Conservation (phyloP, 2,329 filamentous ascomycete genomes). For the Incumbomyces lentus region DNA sequence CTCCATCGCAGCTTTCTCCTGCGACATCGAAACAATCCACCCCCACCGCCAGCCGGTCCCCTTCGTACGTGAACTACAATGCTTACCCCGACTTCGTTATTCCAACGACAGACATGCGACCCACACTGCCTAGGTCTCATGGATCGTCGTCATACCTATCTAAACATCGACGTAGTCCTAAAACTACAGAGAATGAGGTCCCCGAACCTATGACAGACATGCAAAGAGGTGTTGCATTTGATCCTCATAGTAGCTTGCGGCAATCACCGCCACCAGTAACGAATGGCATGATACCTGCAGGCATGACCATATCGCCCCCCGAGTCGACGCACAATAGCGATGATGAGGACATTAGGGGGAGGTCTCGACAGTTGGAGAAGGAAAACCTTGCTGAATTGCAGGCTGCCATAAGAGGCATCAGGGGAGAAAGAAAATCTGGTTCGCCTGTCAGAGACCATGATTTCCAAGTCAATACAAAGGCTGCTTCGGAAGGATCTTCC, state of each 20-base stretch:
- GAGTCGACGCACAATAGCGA: conserved; percentile 73
- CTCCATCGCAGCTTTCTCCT: conserved; percentile 46
- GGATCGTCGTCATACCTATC: conserved; percentile 52
- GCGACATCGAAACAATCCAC: conserved; percentile 45
- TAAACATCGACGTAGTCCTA: conserved; percentile 51
- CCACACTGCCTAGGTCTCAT: conserved; percentile 44
- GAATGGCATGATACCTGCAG: conserved; percentile 65
- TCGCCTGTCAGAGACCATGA: conserved; percentile 40
- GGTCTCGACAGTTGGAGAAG: conserved; percentile 28
- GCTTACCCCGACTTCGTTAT: conserved; percentile 1
- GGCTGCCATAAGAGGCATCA: conserved; percentile 71
- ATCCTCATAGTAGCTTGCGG: conserved; percentile 53
- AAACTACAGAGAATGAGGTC: conserved; percentile 27
- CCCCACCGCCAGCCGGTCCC: conserved; percentile 39
- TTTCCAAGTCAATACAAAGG: conserved; percentile 14
- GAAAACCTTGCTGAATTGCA: conserved; percentile 57
- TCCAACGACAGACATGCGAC: conserved; percentile 26
- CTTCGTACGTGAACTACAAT: conserved; percentile 34
- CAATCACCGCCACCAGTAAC: conserved; percentile 77
- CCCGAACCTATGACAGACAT: conserved; percentile 15
- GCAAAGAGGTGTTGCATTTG: conserved; percentile 19
- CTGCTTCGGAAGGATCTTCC: conserved; percentile 23
- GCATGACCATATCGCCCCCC: conserved; percentile 81
- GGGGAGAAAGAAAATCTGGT: conserved; percentile 47
- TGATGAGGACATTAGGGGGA: conserved; percentile 61